Conservation (phyloP, 2,329 filamentous ascomycete genomes). For the Aspergillus sp. region DNA sequence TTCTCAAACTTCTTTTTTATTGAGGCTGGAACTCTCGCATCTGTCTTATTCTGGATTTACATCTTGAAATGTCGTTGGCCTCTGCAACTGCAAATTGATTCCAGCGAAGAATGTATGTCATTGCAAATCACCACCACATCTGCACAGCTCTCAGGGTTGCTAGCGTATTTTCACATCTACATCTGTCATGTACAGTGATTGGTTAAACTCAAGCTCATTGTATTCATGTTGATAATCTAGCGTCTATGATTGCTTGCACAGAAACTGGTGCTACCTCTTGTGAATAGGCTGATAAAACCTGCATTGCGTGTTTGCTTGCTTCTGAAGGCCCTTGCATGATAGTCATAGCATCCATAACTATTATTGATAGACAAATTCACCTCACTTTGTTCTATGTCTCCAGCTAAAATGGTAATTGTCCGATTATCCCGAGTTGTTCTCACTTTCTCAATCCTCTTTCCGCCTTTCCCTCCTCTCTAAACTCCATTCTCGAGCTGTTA, state of each 20-base stretch:
- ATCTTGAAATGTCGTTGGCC: neutral
- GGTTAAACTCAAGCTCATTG: neutral
- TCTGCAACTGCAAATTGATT: neutral
- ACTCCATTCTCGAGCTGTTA: too few relatives aligned
- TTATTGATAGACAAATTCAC: neutral
- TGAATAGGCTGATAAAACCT: neutral
- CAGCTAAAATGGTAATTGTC: too few relatives aligned
- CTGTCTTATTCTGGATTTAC: conserved; percentile 7
- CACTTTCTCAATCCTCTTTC: too few relatives aligned
- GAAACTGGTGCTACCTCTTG: neutral
- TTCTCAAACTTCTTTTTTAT: conserved; percentile 6
- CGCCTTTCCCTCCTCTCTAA: too few relatives aligned
- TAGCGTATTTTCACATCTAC: neutral
- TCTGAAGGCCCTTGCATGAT: too few relatives aligned
- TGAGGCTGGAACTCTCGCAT: conserved; percentile 22
- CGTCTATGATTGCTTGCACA: neutral
- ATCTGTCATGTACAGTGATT: neutral
- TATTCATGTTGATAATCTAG: neutral
- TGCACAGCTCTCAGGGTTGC: neutral
- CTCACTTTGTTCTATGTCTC: neutral
- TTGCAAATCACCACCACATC: neutral
- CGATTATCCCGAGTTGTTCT: too few relatives aligned
- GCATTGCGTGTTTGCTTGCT: too few relatives aligned
- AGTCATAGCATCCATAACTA: neutral
- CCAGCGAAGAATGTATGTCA: conserved; percentile 9